Base-by-base conservation (phyloP, 1,284 basidiomycete genomes). In the Microbotryomycetes sp. region DNA sequence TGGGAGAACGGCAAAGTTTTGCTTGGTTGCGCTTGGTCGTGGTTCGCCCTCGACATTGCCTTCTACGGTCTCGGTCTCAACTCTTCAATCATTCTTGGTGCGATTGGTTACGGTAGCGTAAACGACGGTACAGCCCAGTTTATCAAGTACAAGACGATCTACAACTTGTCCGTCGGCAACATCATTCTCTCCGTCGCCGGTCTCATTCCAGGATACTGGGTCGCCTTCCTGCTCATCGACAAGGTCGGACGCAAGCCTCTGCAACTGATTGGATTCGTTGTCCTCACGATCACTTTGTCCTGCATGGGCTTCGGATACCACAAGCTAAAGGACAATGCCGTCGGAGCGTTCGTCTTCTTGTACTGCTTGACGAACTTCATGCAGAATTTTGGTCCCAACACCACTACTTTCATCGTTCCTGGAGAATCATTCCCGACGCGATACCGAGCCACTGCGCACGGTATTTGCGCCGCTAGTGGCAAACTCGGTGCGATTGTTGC, bases 371-470 rank as follows among this genome's bases (percentile, higher is more conserved):
- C 77, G 63, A 78, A 79, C 75, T 77, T 79, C 66, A 77, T 78
- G 73, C 76, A 78, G 61, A 77, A 79, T 73, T 78, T 76, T 57
- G 88, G 88, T 0, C 85, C 88, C 54, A 91, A 90, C 76, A 83
- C 83, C 0, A 91, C 88, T 0, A 91, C 88, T 3, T 91, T 82
- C 70, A 73, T 91, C 68, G 79, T 91, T 35, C 89, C 90, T 7
- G 88, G 87, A 59, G 88, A 92, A 75, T 82, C 80, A 29, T 91
- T 91, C 84, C 89, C 89, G 2, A 91, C 89, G 3, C 84, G 89
- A 16, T 89, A 89, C 77, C 81, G 88, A 54, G 87, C 86, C 0
- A 89, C 88, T 5, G 85, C 83, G 3, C 88, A 91, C 75, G 89
- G 89, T 75, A 89, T 92, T 73, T 86, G 85, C 21, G 89, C 89